These are phyloP conservation scores for Epithele typhae DNA, from an alignment of 768 basidiomycete species.

Conservation along the genomic window DNA sequence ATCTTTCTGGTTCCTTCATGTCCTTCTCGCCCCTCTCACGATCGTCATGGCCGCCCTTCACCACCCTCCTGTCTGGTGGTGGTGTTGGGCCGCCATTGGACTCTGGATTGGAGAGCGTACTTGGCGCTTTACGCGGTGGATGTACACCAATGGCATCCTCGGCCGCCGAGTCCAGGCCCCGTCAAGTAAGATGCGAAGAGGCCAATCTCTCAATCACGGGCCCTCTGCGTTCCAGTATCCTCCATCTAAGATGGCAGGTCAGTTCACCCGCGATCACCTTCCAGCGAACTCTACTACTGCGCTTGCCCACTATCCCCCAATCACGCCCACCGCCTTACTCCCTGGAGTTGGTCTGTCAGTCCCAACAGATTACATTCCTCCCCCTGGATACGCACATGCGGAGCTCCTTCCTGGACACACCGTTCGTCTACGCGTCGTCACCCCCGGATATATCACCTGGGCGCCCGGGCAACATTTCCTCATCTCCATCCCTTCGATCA, in stretches of 20 bases:
- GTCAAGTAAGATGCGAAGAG: constrained; percentile 1
- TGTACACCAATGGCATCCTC: constrained; percentile 56
- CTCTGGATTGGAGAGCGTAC: constrained; percentile 63
- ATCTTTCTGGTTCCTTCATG: constrained; percentile 61
- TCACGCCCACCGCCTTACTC: neutral
- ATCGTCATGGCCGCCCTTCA: constrained; percentile 61
- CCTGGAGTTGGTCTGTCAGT: constrained; percentile 8
- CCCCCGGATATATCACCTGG: constrained; percentile 57
- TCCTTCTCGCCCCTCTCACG: constrained; percentile 59
- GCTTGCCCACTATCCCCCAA: constrained; percentile 7
- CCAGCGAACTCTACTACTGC: constrained; percentile 2
- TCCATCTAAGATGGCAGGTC: neutral
- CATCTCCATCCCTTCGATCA: constrained; percentile 61
- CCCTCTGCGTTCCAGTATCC: neutral
- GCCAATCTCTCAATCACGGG: neutral
- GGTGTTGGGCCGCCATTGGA: constrained; percentile 60
- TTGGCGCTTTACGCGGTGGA: constrained; percentile 51
- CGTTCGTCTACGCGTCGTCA: constrained; percentile 60
- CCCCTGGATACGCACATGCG: constrained; percentile 63
- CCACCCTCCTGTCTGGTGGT: constrained; percentile 61
- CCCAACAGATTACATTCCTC: constrained; percentile 38
- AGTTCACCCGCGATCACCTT: neutral
- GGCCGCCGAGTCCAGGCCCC: constrained; percentile 18
- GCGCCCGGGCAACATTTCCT: constrained; percentile 78
- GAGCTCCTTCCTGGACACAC: constrained; percentile 69